These are phyloP conservation scores for Lagenidium sp. DNA, from an alignment of 352 stramenopile species.

Conservation along the genomic window DNA sequence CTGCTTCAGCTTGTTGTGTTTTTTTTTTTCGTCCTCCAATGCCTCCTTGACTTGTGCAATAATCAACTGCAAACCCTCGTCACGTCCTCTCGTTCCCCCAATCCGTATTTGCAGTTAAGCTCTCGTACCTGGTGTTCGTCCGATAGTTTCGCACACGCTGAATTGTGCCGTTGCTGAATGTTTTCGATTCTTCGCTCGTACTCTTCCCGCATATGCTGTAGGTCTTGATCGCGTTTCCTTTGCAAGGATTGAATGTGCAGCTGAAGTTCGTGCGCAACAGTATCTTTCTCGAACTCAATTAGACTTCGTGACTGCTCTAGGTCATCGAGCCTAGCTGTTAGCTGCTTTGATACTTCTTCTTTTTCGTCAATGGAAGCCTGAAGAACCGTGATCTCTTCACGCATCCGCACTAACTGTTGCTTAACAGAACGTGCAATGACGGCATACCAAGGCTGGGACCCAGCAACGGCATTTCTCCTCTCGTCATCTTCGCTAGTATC, in stretches of 20 bases:
- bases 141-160: conserved; percentile 37
- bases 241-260: conserved; percentile 32
- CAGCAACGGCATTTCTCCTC: conserved; percentile 18
- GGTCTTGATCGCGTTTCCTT: conserved; percentile 43
- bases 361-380: conserved; percentile 14
- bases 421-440: conserved; percentile 22
- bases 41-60: conserved; percentile 7
- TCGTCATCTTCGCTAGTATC: conserved; percentile 19
- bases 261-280: conserved; percentile 46
- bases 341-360: too few relatives aligned
- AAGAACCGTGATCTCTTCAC: conserved; percentile 13
- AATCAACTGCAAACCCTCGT: too few relatives aligned
- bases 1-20: conserved; percentile 17
- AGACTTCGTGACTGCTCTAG: conserved; percentile 26
- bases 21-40: conserved; percentile 13
- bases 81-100: background rate
- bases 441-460: conserved; percentile 56
- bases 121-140: conserved; percentile 40
- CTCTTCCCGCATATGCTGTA: conserved; percentile 36
- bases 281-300: conserved; percentile 68
- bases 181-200: conserved; percentile 48
- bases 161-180: conserved; percentile 33
- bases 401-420: conserved; percentile 15
- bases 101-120: background rate
- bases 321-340: conserved; percentile 18